These are phyloP conservation scores for Rhododendron henanense DNA, from an alignment of 148 eudicot species.

Conservation along the genomic window DNA sequence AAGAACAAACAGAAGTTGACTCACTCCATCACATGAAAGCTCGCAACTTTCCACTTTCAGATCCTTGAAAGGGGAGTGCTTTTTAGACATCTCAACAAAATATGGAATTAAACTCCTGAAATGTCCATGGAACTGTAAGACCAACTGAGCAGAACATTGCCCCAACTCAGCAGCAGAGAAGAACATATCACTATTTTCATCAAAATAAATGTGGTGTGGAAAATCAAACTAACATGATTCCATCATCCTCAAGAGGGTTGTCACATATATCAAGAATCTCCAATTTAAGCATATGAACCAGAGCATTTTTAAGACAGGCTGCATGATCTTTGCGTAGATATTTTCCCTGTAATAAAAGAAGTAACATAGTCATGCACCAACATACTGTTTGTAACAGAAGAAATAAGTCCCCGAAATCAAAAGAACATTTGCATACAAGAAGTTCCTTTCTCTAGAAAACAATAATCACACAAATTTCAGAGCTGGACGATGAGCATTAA, in stretches of 20 bases:
- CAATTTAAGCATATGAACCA: slow-evolving; percentile 63
- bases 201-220: slow-evolving; percentile 10
- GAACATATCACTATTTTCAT: not conserved
- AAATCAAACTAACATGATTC: slow-evolving; percentile 51
- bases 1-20: slow-evolving; percentile 45
- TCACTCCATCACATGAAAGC: slow-evolving; percentile 56
- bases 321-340: slow-evolving; percentile 52
- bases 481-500: not conserved
- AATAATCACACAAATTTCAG: not conserved
- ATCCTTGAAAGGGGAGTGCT: slow-evolving; percentile 33
- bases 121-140: slow-evolving; percentile 8
- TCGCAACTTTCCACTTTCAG: slow-evolving; percentile 64
- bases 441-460: not conserved
- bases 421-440: not conserved
- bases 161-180: not conserved
- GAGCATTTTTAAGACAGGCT: slow-evolving; percentile 57
- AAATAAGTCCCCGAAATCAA: not conserved
- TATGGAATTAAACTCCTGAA: slow-evolving; percentile 64
- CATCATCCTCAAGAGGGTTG: slow-evolving; percentile 72
- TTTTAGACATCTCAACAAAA: slow-evolving; percentile 41
- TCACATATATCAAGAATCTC: slow-evolving; percentile 72
- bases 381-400: not conserved
- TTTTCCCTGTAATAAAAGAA: slow-evolving; percentile 44
- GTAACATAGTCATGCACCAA: not conserved
- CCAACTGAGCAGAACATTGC: not conserved